Evolutionary conservation across 805 yeast genomes (phyloP).

Genomic region (Cyberlindnera japonica): DNA sequence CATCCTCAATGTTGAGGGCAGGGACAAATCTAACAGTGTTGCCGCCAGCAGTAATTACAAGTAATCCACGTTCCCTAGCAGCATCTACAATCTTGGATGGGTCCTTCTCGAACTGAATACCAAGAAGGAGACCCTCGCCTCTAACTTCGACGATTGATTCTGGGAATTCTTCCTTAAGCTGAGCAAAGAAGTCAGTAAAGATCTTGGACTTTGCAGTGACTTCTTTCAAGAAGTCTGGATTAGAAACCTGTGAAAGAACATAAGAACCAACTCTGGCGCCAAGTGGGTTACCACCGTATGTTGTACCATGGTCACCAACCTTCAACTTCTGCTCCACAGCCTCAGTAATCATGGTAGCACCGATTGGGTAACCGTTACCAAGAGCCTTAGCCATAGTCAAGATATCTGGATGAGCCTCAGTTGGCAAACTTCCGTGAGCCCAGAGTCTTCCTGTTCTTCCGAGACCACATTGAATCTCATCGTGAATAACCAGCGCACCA

Average conservation of each 20-base stretch:
- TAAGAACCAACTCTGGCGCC: constrained; percentile 78
- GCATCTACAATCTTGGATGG: constrained; percentile 59
- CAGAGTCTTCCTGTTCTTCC: constrained; percentile 90
- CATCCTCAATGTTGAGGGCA: constrained; percentile 77
- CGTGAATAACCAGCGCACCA: constrained; percentile 78
- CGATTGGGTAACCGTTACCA: constrained; percentile 96
- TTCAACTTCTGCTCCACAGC: constrained; percentile 65
- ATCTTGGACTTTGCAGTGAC: constrained; percentile 61
- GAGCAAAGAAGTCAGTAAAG: constrained; percentile 47
- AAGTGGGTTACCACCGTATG: constrained; percentile 96
- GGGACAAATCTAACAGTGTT: constrained; percentile 91
- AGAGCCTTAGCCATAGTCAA: constrained; percentile 93
- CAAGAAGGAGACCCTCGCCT: constrained; percentile 87
- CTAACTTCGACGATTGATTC: constrained; percentile 63
- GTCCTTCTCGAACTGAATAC: constrained; percentile 68
- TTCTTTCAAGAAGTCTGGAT: constrained; percentile 51
- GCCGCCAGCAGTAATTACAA: constrained; percentile 88
- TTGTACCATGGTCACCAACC: constrained; percentile 97
- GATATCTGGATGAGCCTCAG: constrained; percentile 90
- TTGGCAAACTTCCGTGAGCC: constrained; percentile 80
- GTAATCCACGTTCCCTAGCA: constrained; percentile 75
- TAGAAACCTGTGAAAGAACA: constrained; percentile 66
- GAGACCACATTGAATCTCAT: constrained; percentile 95
- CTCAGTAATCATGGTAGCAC: constrained; percentile 86
- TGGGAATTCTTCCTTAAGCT: constrained; percentile 53